Conservation (phyloP, 306 rosid species). For the Fragaria iinumae region DNA sequence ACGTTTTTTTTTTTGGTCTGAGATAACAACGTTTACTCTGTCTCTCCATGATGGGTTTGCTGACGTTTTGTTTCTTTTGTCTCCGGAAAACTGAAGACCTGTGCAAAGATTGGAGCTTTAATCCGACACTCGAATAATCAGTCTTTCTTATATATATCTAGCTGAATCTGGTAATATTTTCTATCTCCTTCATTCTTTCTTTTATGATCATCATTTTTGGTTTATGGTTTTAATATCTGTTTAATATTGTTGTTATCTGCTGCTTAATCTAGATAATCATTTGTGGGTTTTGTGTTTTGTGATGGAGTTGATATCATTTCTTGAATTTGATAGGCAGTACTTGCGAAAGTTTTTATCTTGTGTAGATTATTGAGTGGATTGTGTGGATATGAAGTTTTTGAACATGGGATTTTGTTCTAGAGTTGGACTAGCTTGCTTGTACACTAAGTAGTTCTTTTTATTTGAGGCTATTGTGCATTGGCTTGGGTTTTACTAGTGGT, state of each 20-base stretch:
- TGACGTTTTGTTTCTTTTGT: conserved; percentile 22
- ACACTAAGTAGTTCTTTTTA: conserved; percentile 9
- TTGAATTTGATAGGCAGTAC: conserved; percentile 19
- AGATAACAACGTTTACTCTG: conserved; percentile 27
- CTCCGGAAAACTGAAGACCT: conserved; percentile 32
- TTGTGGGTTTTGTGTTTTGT: conserved; percentile 17
- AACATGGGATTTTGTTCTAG: conserved; percentile 10
- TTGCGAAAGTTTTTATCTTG: neutral
- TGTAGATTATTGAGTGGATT: conserved; percentile 22
- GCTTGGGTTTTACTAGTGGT: conserved; percentile 20
- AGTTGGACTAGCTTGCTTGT: conserved; percentile 21
- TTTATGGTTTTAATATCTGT: conserved; percentile 20
- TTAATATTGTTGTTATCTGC: neutral
- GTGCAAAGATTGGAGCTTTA: conserved; percentile 7
- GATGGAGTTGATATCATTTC: conserved; percentile 1
- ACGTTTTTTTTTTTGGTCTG: conserved; percentile 21
- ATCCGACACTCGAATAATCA: neutral
- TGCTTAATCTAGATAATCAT: conserved; percentile 13
- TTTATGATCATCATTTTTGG: conserved; percentile 11
- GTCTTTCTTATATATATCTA: conserved; percentile 6
- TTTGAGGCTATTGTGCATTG: conserved; percentile 15
- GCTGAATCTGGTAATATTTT: conserved; percentile 34
- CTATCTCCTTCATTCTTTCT: conserved; percentile 10
- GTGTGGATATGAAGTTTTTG: conserved; percentile 9
- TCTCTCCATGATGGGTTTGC: conserved; percentile 27